A percentile compares a stretch with the other conserved stretches of the same genome.
These are phyloP conservation scores for Lactifluus rugatus DNA, from an alignment of 768 basidiomycete genomes.

Conservation along the genomic window DNA sequence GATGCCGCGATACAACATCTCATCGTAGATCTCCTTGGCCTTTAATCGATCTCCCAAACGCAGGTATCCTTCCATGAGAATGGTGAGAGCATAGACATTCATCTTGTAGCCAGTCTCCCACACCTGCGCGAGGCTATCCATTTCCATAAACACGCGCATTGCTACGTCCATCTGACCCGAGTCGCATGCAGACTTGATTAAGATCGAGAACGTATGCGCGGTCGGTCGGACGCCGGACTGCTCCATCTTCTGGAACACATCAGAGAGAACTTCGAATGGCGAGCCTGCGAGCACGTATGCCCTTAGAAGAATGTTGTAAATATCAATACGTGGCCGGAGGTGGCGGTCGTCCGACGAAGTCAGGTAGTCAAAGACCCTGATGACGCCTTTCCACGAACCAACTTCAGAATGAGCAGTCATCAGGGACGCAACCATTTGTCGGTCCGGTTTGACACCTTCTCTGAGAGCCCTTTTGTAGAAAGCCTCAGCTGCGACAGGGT, in stretches of 20 bases:
- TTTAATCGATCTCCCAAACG: slow-evolving; percentile 38
- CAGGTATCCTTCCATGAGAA: slow-evolving; percentile 67
- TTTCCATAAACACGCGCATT: slow-evolving; percentile 52
- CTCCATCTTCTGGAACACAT: slow-evolving; percentile 50
- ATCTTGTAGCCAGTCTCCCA: slow-evolving; percentile 34
- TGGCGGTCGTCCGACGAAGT: slow-evolving; percentile 28
- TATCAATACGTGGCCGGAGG: slow-evolving; percentile 42
- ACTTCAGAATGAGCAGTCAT: slow-evolving; percentile 79
- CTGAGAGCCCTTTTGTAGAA: slow-evolving; percentile 54
- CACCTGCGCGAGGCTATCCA: slow-evolving; percentile 41
- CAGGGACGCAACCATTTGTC: slow-evolving; percentile 54
- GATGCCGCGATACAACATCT: slow-evolving; percentile 60
- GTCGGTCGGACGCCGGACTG: slow-evolving; percentile 46
- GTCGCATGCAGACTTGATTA: slow-evolving; percentile 78
- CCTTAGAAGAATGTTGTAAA: slow-evolving; percentile 73
- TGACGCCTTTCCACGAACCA: slow-evolving; percentile 69
- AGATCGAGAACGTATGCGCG: slow-evolving; percentile 53
- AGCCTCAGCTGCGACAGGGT: slow-evolving; percentile 54
- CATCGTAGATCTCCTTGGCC: slow-evolving; percentile 59
- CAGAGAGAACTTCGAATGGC: slow-evolving; percentile 55
- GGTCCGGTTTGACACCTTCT: slow-evolving; percentile 55
- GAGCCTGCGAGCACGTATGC: slow-evolving; percentile 76
- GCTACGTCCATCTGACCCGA: slow-evolving; percentile 55
- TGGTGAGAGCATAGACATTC: slow-evolving; percentile 56
- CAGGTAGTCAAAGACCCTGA: slow-evolving; percentile 60